phyloP scores from a whole-genome alignment of 164 flowering plant species.

The Buxus sempervirens region DNA sequence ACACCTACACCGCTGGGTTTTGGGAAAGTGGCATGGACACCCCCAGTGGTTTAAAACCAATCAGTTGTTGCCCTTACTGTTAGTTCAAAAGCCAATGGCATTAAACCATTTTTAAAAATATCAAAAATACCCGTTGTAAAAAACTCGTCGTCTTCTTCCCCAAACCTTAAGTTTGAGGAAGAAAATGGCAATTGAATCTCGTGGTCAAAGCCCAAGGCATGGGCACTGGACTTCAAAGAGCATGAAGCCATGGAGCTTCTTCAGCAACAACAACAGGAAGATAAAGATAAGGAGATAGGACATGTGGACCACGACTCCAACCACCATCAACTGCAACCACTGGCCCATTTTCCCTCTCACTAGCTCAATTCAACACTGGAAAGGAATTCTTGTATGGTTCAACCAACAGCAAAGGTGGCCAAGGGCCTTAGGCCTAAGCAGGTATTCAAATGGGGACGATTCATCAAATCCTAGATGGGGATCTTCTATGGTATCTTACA shows the following conservation, averaged over 20 bases:
- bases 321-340: constrained; percentile 1
- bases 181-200: constrained; percentile 48
- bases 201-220: constrained; percentile 79
- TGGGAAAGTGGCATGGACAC: too few relatives aligned
- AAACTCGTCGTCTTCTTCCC: too few relatives aligned
- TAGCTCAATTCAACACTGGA: constrained; percentile 56
- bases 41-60: too few relatives aligned
- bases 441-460: constrained; percentile 34
- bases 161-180: too few relatives aligned
- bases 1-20: too few relatives aligned
- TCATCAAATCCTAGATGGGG: constrained; percentile 44
- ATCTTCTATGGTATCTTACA: constrained; percentile 37
- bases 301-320: background rate
- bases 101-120: too few relatives aligned
- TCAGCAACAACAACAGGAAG: constrained; percentile 16
- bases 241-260: constrained; percentile 50
- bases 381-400: constrained; percentile 21
- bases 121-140: too few relatives aligned
- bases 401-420: constrained; percentile 19
- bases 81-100: too few relatives aligned
- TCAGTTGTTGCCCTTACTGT: too few relatives aligned
- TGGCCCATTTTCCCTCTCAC: constrained; percentile 68
- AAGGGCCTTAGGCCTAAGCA: constrained; percentile 29
- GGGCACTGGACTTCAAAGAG: constrained; percentile 77
- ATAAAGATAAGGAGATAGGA: background rate